phyloP scores from a whole-genome alignment of 2,329 filamentous ascomycete species.

The Phyllosticta citribraziliensis region DNA sequence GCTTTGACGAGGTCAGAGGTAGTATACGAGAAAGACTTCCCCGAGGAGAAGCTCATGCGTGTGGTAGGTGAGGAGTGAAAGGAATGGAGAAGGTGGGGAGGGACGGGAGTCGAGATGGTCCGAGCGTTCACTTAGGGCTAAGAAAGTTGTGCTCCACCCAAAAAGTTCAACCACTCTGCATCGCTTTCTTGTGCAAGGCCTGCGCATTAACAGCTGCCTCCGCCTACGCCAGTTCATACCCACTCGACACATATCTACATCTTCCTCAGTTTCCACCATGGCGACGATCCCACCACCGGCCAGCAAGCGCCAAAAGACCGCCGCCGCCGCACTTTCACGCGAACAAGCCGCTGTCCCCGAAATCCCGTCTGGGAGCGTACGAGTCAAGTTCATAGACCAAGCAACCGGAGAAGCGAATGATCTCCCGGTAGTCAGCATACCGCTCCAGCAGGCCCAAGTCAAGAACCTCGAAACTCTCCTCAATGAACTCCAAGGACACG shows the following conservation, averaged over 20 bases:
- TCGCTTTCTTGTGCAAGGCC: neutral
- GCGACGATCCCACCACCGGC: conserved; percentile 74
- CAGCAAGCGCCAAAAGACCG: conserved; percentile 76
- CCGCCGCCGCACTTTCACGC: conserved; percentile 59
- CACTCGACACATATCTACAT: neutral
- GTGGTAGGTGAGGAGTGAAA: neutral
- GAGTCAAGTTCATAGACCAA: conserved; percentile 82
- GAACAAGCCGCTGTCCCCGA: conserved; percentile 66
- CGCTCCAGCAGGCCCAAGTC: conserved; percentile 73
- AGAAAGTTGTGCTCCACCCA: neutral
- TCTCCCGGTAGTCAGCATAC: conserved; percentile 58
- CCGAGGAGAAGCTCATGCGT: neutral
- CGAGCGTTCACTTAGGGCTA: conserved; percentile 7
- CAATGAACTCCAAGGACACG: conserved; percentile 65
- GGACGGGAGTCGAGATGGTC: neutral
- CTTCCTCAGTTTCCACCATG: conserved; percentile 42
- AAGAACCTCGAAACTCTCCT: conserved; percentile 82
- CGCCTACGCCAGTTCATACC: neutral
- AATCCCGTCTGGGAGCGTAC: conserved; percentile 64
- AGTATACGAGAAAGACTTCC: neutral
- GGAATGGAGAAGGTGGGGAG: neutral
- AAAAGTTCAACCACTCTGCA: neutral
- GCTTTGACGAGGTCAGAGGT: neutral
- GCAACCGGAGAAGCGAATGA: conserved; percentile 58
- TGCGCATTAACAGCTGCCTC: neutral